Conservation (phyloP, 768 basidiomycete genomes). For the Amanita jacksonii region DNA sequence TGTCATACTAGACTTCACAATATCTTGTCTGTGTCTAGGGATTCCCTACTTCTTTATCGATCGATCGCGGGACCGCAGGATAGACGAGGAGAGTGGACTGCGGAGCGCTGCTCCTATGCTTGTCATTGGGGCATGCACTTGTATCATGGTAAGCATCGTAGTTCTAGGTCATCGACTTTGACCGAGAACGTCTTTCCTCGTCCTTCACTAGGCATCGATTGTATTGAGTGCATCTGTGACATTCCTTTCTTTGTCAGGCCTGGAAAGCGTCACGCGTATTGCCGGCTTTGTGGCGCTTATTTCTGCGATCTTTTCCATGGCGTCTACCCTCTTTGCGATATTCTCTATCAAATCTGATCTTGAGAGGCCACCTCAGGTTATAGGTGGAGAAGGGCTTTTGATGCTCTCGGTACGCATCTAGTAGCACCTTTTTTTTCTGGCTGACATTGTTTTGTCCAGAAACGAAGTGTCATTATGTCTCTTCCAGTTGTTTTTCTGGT, state of each 20-base stretch:
- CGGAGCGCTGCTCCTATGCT: conserved; percentile 47
- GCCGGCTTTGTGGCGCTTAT: conserved; percentile 60
- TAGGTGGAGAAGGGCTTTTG: conserved; percentile 50
- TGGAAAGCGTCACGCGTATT: conserved; percentile 54
- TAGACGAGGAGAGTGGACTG: conserved; percentile 54
- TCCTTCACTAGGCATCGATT: conserved; percentile 70
- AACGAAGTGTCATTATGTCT: conserved; percentile 55
- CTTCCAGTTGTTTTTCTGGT: conserved; percentile 67
- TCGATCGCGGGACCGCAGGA: conserved; percentile 35
- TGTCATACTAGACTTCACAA: conserved; percentile 43
- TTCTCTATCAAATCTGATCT: conserved; percentile 63
- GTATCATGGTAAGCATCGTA: conserved; percentile 43
- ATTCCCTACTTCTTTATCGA: conserved; percentile 71
- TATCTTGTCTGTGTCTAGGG: conserved; percentile 62
- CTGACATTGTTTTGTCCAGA: conserved; percentile 22
- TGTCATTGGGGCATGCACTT: conserved; percentile 54
- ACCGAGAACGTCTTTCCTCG: conserved; percentile 8
- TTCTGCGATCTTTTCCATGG: conserved; percentile 61
- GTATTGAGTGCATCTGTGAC: conserved; percentile 76
- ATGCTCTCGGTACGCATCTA: conserved; percentile 32
- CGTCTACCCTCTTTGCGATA: conserved; percentile 57
- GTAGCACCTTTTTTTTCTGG: not conserved
- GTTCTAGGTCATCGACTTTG: conserved; percentile 11
- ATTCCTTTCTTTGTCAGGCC: conserved; percentile 67
- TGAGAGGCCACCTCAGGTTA: conserved; percentile 36